Evolutionary conservation across 192 early-diverging fungal genomes (phyloP), one percentile per base, ranked within the genome.

Genomic region (Endogone sp.): DNA sequence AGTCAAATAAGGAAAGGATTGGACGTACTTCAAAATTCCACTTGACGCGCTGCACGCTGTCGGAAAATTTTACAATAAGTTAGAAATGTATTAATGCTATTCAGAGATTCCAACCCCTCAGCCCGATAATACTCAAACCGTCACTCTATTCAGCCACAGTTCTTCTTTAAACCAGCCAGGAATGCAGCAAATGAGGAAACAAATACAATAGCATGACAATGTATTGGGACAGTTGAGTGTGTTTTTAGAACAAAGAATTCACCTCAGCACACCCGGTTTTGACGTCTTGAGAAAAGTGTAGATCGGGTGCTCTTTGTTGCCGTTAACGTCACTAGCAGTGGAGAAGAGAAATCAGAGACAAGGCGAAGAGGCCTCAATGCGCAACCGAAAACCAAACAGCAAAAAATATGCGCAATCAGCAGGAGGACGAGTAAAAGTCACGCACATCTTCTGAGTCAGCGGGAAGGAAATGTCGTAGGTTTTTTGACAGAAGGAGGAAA

Each of bases 401-500:
- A n/a, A n/a, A n/a, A n/a, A n/a, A n/a, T n/a, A n/a, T n/a, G n/a
- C n/a, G n/a, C n/a, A n/a, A n/a, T n/a, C n/a, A n/a, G n/a, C n/a
- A 26, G 25, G 56, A 3, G 3, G 3, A 21, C 30, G 3, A 56
- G 6, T 62, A 16, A n/a, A 16, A 44, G 22, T 44, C 11, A 65
- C 71, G 60, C 66, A 77, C 75, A 94, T 75, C 77, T 96, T 95
- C 62, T 89, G 87, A 76, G 92, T 87, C 67, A 97, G 83, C n/a
- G 93, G 91, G 85, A 97, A 98, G 2, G 83, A 78, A 11, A 97
- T 93, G 30, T 88, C 89, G 65, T 88, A 94, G 75, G 84, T 94
- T 26, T 76, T 56, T 69, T 81, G 73, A 78, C 94, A 95, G 63
- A 79, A 81, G 25, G 70, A 64, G 13, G 75, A 73, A 58, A 89